phyloP scores from a whole-genome alignment of 768 basidiomycete genomes.

The Polyporus arcularius region DNA sequence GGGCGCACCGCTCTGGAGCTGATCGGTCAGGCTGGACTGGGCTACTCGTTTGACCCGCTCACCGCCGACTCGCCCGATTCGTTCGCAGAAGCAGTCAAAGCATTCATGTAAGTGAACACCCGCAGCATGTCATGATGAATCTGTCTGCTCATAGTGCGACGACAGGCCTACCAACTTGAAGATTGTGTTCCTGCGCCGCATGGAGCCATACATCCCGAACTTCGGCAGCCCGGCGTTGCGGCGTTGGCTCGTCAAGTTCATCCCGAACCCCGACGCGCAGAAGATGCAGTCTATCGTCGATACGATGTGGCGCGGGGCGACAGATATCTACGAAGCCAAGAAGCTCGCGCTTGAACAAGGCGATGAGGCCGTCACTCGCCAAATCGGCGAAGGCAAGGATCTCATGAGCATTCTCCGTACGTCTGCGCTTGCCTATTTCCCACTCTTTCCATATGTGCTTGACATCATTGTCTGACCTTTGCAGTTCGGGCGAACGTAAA shows the following conservation, averaged over 20 bases:
- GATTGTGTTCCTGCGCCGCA: slow-evolving; percentile 39
- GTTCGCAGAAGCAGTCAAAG: slow-evolving; percentile 21
- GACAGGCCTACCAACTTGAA: background rate
- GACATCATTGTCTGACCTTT: background rate
- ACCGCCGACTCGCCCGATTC: slow-evolving; percentile 11
- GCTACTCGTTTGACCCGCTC: slow-evolving; percentile 21
- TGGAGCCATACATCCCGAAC: slow-evolving; percentile 44
- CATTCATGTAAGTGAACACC: slow-evolving; percentile 13
- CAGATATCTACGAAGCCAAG: slow-evolving; percentile 41
- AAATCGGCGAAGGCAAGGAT: slow-evolving; percentile 41
- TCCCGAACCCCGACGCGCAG: slow-evolving; percentile 40
- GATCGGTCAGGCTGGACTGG: slow-evolving; percentile 20
- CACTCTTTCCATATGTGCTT: background rate
- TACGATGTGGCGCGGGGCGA: slow-evolving; percentile 45
- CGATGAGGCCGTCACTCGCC: slow-evolving; percentile 28
- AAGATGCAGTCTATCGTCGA: slow-evolving; percentile 47
- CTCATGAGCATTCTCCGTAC: slow-evolving; percentile 51
- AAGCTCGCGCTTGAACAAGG: slow-evolving; percentile 29
- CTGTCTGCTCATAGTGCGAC: background rate
- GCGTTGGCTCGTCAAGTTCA: slow-evolving; percentile 42
- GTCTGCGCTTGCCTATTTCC: slow-evolving; percentile 6
- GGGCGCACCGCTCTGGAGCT: slow-evolving; percentile 21
- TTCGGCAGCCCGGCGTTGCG: slow-evolving; percentile 44
- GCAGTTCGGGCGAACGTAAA: slow-evolving; percentile 27
- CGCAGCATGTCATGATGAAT: background rate